Conservation (phyloP, 257 asterid species). For the Cruciata laevipes region DNA sequence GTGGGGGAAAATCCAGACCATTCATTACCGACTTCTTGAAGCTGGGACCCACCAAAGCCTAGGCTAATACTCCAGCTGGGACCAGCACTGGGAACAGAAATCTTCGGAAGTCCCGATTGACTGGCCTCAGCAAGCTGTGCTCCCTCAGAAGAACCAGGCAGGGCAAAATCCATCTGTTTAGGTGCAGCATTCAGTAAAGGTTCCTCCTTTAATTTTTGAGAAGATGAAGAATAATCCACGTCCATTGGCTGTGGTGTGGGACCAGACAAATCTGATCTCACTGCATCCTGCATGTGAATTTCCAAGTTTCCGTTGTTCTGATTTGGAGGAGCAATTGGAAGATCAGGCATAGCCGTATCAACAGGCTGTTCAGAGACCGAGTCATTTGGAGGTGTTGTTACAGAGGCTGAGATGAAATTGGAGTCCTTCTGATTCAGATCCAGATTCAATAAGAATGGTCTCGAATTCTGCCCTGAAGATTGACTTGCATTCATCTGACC, state of each 20-base stretch:
- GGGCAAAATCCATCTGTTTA: constrained; percentile 29
- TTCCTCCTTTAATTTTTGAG: not conserved
- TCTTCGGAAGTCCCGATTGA: constrained; percentile 26
- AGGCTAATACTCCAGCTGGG: constrained; percentile 41
- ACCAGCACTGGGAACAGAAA: constrained; percentile 38
- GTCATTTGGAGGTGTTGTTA: constrained; percentile 21
- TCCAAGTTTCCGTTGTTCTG: constrained; percentile 20
- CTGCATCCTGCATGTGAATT: constrained; percentile 20
- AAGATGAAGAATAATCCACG: constrained; percentile 17
- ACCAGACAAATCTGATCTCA: constrained; percentile 18
- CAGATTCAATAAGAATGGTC: constrained; percentile 18
- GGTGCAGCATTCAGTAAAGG: constrained; percentile 22
- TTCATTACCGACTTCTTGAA: constrained; percentile 40
- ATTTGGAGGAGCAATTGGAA: constrained; percentile 28
- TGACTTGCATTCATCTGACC: constrained; percentile 14
- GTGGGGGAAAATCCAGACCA: constrained; percentile 28
- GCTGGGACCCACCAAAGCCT: constrained; percentile 38
- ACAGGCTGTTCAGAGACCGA: constrained; percentile 17
- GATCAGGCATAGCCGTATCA: constrained; percentile 18
- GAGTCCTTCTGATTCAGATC: constrained; percentile 22
- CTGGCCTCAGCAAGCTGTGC: constrained; percentile 34
- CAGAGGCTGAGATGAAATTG: constrained; percentile 17
- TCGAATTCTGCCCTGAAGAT: constrained; percentile 24
- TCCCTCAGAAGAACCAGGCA: constrained; percentile 25
- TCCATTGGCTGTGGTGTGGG: constrained; percentile 9